Conservation (phyloP, 441 rosid species). For the Omphalea diandra region DNA sequence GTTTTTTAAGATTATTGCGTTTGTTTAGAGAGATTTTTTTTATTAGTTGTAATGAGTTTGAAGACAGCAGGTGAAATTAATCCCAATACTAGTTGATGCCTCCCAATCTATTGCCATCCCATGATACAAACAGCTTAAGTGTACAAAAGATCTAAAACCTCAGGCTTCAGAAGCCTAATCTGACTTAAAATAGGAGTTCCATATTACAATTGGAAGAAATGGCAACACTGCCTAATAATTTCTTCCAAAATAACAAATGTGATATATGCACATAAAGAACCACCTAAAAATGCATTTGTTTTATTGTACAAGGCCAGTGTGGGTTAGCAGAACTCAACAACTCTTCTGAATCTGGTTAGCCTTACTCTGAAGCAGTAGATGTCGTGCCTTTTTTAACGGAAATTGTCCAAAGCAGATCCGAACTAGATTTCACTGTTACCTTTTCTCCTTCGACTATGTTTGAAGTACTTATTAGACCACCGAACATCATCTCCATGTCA, state of each 20-base stretch:
- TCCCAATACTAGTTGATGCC: neutral
- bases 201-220: neutral
- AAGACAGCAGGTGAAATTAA: too few relatives aligned
- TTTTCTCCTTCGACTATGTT: slow-evolving; percentile 55
- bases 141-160: too few relatives aligned
- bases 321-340: neutral
- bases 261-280: neutral
- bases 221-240: too few relatives aligned
- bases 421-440: slow-evolving; percentile 70
- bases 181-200: neutral
- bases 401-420: slow-evolving; percentile 96
- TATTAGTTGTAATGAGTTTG: too few relatives aligned
- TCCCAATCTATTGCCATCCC: neutral
- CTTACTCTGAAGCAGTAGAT: neutral
- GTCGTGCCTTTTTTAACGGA: slow-evolving; percentile 48
- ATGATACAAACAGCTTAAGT: neutral
- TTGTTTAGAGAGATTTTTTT: too few relatives aligned
- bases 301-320: neutral
- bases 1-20: too few relatives aligned
- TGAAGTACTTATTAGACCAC: slow-evolving; percentile 85
- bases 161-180: neutral
- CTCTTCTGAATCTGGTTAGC: neutral
- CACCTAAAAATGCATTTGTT: slow-evolving; percentile 2
- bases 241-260: too few relatives aligned
- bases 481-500: slow-evolving; percentile 71